Evolutionary conservation across 202 grass and related monocot genomes (phyloP).

Genomic region (Elaeis oleifera): DNA sequence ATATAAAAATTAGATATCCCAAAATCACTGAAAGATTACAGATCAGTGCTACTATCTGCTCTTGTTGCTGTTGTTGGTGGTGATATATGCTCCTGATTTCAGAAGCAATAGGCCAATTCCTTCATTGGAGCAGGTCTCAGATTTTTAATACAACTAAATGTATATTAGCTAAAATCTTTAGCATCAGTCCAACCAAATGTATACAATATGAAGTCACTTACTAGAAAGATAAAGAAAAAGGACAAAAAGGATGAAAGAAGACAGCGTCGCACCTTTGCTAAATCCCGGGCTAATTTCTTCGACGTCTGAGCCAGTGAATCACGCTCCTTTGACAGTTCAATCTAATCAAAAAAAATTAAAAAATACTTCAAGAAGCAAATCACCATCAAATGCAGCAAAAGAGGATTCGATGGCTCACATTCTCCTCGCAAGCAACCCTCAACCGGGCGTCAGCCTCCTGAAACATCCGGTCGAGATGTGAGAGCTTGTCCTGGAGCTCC

Average conservation of each 20-base stretch:
- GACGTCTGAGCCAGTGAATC: conserved; percentile 64
- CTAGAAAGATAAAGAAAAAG: not conserved
- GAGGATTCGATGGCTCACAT: conserved; percentile 32
- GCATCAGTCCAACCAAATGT: no score
- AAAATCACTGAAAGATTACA: no score
- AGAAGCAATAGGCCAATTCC: no score
- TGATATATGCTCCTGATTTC: no score
- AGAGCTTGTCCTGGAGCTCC: conserved; percentile 65
- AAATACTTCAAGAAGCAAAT: not conserved
- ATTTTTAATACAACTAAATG: no score
- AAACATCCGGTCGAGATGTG: conserved; percentile 51
- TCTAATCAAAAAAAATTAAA: conserved; percentile 29
- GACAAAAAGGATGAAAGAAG: not conserved
- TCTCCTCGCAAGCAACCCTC: conserved; percentile 65
- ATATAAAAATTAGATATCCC: no score
- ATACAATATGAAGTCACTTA: not conserved
- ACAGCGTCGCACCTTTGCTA: conserved; percentile 47
- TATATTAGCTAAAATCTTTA: no score
- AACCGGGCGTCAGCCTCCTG: conserved; percentile 64
- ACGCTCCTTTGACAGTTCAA: conserved; percentile 76
- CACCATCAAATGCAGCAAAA: not conserved
- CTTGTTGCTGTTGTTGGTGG: no score
- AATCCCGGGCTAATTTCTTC: conserved; percentile 62
- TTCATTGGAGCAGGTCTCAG: no score
- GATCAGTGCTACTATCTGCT: no score